Base-by-base conservation (phyloP, 805 yeast species). In the Isabelozyma pseudorhagii region DNA sequence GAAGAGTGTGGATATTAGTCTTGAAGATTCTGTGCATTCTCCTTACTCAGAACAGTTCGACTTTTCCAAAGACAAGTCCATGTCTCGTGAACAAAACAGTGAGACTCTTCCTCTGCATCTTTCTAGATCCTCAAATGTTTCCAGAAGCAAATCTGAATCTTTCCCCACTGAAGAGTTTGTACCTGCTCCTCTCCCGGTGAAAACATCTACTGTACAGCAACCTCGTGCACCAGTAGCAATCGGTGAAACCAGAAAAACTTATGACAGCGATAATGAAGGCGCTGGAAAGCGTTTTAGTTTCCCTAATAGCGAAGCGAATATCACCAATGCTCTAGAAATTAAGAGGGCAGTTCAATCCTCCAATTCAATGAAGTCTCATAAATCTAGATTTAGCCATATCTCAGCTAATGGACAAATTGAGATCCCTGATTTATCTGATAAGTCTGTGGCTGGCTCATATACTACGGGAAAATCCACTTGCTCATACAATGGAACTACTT, bases 381-480 rank as follows among this genome's bases (percentile, higher is more conserved):
- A 45, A 29, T 53, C 62, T 7, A 51, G 58, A 36, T 44, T 46
- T 29, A 60, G 64, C 36, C 57, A 52, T 42, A 48, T 45, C 28
- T 56, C 61, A 3, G 45, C 40, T 21, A 50, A 47, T 13, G 78
- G 77, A 4, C 75, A 71, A 46, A 74, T 74, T 17, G 75, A 72
- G 48, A 74, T 74, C 18, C 78, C 79, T 0, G 71, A 72, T 44
- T 58, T 73, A 25, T 59, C 60, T 29, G 69, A 66, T 40, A 46
- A 49, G 5, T 49, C 53, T 7, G 48, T 54, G 15, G 40, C 52
- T 21, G 55, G 55, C 17, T 48, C 52, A 5, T 48, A 42, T 18
- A 50, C 58, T 2, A 51, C 60, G 2, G 31, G 14, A 15, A 44
- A 31, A 18, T 46, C 61, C 9, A 40, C 42, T n/a, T 38, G 46